A percentile compares a stretch with the other conserved stretches of the same genome.
phyloP scores from a whole-genome alignment of 2,329 filamentous ascomycete species.

The Colletotrichum lupini region DNA sequence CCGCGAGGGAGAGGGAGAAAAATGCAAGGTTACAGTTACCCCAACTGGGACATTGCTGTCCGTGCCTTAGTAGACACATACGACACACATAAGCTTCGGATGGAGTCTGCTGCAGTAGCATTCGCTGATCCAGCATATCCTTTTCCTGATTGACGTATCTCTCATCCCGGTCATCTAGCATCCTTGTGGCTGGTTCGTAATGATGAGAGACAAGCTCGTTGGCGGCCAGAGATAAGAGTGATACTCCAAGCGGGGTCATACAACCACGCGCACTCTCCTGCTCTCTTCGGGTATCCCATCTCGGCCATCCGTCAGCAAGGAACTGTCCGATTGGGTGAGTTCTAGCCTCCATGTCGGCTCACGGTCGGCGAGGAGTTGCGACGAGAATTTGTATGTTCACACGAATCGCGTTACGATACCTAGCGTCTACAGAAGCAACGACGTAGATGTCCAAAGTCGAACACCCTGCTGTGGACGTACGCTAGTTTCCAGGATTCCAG shows the following conservation, averaged over 20 bases:
- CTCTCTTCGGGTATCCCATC: not conserved
- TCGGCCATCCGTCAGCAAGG: not conserved
- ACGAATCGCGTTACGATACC: not conserved
- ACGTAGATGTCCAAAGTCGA: not conserved
- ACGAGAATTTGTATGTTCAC: not conserved
- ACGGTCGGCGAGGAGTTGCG: not conserved
- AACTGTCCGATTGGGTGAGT: not conserved
- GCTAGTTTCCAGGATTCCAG: too few relatives aligned
- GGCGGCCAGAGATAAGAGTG: constrained; percentile 1
- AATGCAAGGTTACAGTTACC: not conserved
- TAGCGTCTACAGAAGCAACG: not conserved
- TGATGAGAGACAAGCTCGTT: not conserved
- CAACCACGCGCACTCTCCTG: not conserved
- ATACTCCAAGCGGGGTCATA: not conserved
- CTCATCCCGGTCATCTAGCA: not conserved
- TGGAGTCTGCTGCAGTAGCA: not conserved
- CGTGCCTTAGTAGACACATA: not conserved
- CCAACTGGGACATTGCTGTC: not conserved
- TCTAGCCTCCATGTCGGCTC: not conserved
- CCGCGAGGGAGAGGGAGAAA: not conserved
- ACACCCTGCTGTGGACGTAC: not conserved
- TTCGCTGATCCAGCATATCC: not conserved
- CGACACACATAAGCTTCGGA: not conserved
- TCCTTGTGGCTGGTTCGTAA: not conserved
- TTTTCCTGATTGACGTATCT: not conserved